These are phyloP conservation scores for Polymyxa betae DNA, from an alignment of 208 protist genomes.

Conservation along the genomic window DNA sequence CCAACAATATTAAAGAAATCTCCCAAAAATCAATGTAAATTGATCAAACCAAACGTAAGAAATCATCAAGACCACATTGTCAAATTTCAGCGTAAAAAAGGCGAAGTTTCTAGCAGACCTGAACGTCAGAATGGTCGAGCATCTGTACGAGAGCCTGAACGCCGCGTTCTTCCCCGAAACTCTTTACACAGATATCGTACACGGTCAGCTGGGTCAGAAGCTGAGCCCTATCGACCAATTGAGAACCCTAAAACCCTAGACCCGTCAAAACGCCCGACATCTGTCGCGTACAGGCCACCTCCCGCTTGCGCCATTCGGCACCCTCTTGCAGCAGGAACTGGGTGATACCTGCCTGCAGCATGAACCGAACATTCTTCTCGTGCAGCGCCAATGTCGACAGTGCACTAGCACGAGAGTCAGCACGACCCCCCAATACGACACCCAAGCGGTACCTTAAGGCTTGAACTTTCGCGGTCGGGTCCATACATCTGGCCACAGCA, in stretches of 20 bases:
- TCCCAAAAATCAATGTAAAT: too few species aligned
- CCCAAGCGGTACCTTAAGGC: not conserved
- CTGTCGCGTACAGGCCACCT: not conserved
- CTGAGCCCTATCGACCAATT: not conserved
- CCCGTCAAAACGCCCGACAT: not conserved
- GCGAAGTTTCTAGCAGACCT: not conserved
- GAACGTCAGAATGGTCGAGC: conserved; percentile 25
- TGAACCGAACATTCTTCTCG: conserved; percentile 36
- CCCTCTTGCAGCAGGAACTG: conserved; percentile 15
- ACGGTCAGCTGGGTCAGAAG: not conserved
- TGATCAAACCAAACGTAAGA: too few species aligned
- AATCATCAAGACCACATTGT: too few species aligned
- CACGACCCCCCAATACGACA: not conserved
- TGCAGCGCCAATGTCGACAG: conserved; percentile 23
- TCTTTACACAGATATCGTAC: conserved; percentile 43
- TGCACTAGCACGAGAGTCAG: not conserved
- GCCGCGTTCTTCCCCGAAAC: not conserved
- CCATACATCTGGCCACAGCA: conserved; percentile 42
- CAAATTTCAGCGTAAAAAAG: too few species aligned
- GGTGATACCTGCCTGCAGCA: conserved; percentile 19
- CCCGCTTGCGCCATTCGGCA: conserved; percentile 25
- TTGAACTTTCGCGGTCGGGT: conserved; percentile 7
- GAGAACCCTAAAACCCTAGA: not conserved
- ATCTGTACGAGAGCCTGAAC: not conserved
- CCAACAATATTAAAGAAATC: not conserved